Percentiles rank a stretch among this genome's conserved stretches.
Evolutionary conservation across 2,329 filamentous ascomycete genomes (phyloP).

Genomic region (Colletotrichum sp.): DNA sequence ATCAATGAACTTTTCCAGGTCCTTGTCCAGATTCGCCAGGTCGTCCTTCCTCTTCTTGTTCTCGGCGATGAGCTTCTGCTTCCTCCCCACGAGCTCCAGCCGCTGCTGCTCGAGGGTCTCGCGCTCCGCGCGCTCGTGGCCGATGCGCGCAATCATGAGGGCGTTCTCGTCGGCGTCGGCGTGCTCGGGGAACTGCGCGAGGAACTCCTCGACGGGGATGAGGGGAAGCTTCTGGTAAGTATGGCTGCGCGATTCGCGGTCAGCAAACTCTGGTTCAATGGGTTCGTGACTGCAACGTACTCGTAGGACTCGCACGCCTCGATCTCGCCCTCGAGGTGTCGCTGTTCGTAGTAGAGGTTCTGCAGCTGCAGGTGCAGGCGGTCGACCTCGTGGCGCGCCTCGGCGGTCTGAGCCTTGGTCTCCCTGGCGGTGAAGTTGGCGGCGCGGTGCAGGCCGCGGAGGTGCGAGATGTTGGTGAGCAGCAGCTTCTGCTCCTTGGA

Average conservation of each 20-base stretch:
- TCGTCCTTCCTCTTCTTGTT: conserved; percentile 96
- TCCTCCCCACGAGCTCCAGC: conserved; percentile 73
- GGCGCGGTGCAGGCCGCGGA: conserved; percentile 83
- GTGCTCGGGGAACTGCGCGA: conserved; percentile 77
- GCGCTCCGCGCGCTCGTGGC: conserved; percentile 86
- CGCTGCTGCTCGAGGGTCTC: conserved; percentile 85
- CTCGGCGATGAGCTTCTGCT: conserved; percentile 66
- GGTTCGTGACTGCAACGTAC: conserved; percentile 54
- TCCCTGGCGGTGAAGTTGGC: conserved; percentile 82
- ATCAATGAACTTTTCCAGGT: conserved; percentile 93
- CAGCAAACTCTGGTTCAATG: conserved; percentile 19
- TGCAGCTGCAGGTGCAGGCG: conserved; percentile 89
- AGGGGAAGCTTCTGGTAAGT: conserved; percentile 87
- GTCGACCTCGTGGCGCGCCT: conserved; percentile 90
- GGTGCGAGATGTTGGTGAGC: conserved; percentile 77
- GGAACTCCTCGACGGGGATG: conserved; percentile 82
- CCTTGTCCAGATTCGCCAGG: conserved; percentile 86
- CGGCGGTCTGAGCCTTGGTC: conserved; percentile 85
- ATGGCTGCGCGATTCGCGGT: conserved; percentile 60
- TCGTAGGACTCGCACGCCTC: conserved; percentile 89
- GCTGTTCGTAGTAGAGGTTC: conserved; percentile 95
- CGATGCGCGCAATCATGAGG: conserved; percentile 88
- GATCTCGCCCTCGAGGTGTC: conserved; percentile 90
- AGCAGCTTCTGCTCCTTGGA: conserved; percentile 82
- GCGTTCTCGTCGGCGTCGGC: conserved; percentile 75